Base-by-base conservation (phyloP, 2,329 filamentous ascomycete species). In the Phialophora chinensis region DNA sequence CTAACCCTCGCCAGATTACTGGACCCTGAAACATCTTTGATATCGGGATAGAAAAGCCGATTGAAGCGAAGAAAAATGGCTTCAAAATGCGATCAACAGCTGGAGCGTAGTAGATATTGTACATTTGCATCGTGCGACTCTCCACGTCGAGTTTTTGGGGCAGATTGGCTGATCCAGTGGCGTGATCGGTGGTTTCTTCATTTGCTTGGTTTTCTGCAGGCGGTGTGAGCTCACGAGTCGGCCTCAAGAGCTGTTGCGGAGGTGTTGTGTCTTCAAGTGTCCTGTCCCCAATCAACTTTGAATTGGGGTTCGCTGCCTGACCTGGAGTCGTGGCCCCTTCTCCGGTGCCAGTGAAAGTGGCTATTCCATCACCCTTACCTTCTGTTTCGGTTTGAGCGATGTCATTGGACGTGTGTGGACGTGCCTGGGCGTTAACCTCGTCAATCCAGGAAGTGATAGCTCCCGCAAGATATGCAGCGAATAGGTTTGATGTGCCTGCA, bases 41-140 rank as follows among this genome's bases (percentile, higher is more conserved):
- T 33, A 94, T 89, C 0, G 91, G 91, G 1, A 95, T 90, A 0
- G 91, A 89, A 74, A 94, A 93, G 0, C 91, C 91, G 42, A 94
- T 90, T 0, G 85, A 87, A 1, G 84, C 68, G 73, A 93, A 93
- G 77, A 93, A 93, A 65, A 92, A 84, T 0, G 91, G 90, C 58
- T 87, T 87, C 0, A 93, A 75, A 0, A 93, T 80, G 8, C 79
- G 79, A 2, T 85, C 74, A 0, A 84, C 77, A 0, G 80, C 75
- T 25, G 78, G 74, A 8, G 77, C 74, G 71, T 82, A 85, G 72
- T 83, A 85, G n/a, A 70, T 74, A 33, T 81, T 75, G 66, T 83
- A 87, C 6, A 84, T 71, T 3, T 65, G 11, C 20, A 69, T 61
- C 2, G 77, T 74, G 0, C 72, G 77, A 5, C 68, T 66, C 38